phyloP scores from a whole-genome alignment of 305 asterid species.

The Coffea humblotiana region DNA sequence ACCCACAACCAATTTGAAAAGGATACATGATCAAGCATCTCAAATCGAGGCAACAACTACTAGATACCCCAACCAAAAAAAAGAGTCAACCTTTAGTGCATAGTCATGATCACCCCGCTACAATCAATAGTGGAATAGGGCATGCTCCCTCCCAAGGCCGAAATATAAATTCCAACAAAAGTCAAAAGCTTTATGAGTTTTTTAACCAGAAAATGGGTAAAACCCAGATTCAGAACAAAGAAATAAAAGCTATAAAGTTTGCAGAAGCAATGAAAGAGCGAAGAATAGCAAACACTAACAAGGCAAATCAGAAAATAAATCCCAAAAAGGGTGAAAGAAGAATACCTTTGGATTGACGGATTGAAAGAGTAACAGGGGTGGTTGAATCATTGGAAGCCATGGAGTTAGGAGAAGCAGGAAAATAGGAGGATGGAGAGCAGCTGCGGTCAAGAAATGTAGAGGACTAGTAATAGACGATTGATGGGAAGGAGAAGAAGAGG shows the following conservation, averaged over 20 bases:
- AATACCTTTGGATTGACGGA: constrained; percentile 77
- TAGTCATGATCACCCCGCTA: too few relatives aligned
- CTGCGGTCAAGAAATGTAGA: constrained; percentile 28
- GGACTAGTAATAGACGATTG: constrained; percentile 21
- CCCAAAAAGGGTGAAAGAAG: too few relatives aligned
- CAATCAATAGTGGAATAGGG: too few relatives aligned
- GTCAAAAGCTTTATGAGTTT: too few relatives aligned
- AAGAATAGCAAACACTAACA: neutral
- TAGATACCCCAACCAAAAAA: neutral
- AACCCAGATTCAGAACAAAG: neutral
- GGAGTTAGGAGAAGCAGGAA: constrained; percentile 21
- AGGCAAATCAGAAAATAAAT: constrained; percentile 4
- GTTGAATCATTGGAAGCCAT: constrained; percentile 71
- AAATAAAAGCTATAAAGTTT: neutral
- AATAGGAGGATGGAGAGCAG: neutral
- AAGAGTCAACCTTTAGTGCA: too few relatives aligned
- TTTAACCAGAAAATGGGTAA: neutral
- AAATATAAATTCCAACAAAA: neutral
- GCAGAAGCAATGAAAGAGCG: neutral
- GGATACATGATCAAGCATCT: neutral
- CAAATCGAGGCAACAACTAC: neutral
- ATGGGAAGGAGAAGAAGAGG: constrained; percentile 13
- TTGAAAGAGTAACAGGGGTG: constrained; percentile 58
- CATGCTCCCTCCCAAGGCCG: too few relatives aligned
- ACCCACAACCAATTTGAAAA: neutral